Evolutionary conservation across 2,329 filamentous ascomycete genomes (phyloP), one percentile per base, ranked within the genome.

Genomic region (Aspergillus aculeatinus): DNA sequence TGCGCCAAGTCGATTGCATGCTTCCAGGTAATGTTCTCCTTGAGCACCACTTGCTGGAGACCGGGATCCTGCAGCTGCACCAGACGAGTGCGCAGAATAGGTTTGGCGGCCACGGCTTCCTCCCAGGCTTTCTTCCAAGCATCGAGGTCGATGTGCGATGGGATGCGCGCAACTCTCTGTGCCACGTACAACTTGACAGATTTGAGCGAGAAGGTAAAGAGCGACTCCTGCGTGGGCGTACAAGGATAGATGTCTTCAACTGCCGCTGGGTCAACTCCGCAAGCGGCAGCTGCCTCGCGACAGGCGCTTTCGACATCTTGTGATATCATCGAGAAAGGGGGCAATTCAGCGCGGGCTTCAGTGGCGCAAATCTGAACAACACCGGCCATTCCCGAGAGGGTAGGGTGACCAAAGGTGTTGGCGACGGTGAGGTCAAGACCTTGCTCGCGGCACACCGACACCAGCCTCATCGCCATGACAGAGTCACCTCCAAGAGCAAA

Each of bases 81-180:
- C n/a, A 79, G 63, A 7, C 79, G 75, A 7, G 80, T 82, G 19
- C 81, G 79, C 29, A 83, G 68, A 27, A 83, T 80, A 27, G 79
- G 77, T 47, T 70, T 73, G 48, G 73, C 70, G 16, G 72, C 60
- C 2, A 80, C 73, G 2, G 78, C 75, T 6, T 69, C 68, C 51
- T 80, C 72, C 79, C 80, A 83, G 3, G 80, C 78, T 5, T 69
- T 67, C 57, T 76, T 78, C 72, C 79, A 79, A 7, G 70, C 70
- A 12, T 68, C 66, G 3, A 78, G 27, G 14, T 74, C 68, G 5
- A 80, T 67, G n/a, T 72, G 55, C 0, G 60, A 52, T 0, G 76
- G 73, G 7, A 82, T 74, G 4, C 63, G 66, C 3, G 77, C 68
- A 0, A 80, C 65, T 60, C 78, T 73, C 60, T 81, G 79, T 6